Evolutionary conservation across 768 basidiomycete genomes (phyloP).

Genomic region (Mycena latifolia): DNA sequence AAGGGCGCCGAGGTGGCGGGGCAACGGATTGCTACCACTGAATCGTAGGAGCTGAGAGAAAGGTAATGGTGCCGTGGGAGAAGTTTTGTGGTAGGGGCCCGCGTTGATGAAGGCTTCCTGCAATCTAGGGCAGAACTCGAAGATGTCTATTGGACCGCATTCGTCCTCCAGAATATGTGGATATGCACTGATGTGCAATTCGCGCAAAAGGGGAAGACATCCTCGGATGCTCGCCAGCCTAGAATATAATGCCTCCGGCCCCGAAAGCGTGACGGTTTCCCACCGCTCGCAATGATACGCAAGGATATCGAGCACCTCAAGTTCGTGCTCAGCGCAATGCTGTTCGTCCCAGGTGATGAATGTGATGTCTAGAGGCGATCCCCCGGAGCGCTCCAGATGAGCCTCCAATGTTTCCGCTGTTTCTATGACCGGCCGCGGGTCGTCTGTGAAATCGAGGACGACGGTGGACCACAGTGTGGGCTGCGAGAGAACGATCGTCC

Average conservation of each 20-base stretch:
- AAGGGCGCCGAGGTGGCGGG: too few species aligned
- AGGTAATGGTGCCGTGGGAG: too few species aligned
- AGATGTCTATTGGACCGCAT: background rate
- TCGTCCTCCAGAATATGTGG: background rate
- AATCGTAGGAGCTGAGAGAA: too few species aligned
- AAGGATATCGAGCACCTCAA: background rate
- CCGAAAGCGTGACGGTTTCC: background rate
- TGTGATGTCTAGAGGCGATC: background rate
- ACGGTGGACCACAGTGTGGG: constrained; percentile 13
- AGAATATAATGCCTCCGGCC: background rate
- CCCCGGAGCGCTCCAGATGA: too few species aligned
- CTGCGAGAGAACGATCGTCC: constrained; percentile 3
- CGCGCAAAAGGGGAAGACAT: background rate
- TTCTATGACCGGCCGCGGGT: too few species aligned
- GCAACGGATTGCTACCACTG: too few species aligned
- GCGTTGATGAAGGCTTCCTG: too few species aligned
- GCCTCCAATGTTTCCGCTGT: too few species aligned
- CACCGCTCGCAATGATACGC: background rate
- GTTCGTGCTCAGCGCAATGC: background rate
- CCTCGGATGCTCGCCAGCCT: background rate
- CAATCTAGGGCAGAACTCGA: background rate
- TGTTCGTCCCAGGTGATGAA: background rate
- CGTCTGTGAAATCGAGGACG: too few species aligned
- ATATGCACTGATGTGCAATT: background rate
- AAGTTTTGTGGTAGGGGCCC: too few species aligned